These are phyloP conservation scores for Adenanthera pavonina DNA, from an alignment of 306 rosid genomes.

Conservation along the genomic window DNA sequence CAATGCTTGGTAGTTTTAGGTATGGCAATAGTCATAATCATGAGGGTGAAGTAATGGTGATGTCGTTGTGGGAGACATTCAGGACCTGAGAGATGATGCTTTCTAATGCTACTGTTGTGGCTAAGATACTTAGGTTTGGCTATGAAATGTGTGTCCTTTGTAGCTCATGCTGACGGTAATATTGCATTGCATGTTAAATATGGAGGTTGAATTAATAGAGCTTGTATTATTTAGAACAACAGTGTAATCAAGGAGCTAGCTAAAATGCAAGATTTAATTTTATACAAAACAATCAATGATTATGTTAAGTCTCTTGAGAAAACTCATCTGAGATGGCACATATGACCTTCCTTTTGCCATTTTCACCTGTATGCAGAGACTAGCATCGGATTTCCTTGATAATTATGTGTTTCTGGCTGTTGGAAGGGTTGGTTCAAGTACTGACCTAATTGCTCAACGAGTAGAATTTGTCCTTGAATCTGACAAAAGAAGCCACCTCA, in stretches of 20 bases:
- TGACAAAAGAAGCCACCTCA: slow-evolving; percentile 50
- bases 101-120: slow-evolving; percentile 1
- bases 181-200: slow-evolving; percentile 26
- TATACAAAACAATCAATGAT: slow-evolving; percentile 26
- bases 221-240: slow-evolving; percentile 27
- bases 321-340: slow-evolving; percentile 4
- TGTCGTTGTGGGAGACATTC: slow-evolving; percentile 21
- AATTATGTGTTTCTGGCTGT: slow-evolving; percentile 61
- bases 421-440: slow-evolving; percentile 84
- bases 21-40: not conserved
- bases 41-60: slow-evolving; percentile 16
- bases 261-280: slow-evolving; percentile 34
- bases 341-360: slow-evolving; percentile 24
- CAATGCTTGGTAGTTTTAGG: not conserved
- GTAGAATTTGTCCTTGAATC: slow-evolving; percentile 70
- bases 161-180: slow-evolving; percentile 22
- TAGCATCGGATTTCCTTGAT: slow-evolving; percentile 60
- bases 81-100: slow-evolving; percentile 3
- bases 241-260: slow-evolving; percentile 14
- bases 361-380: slow-evolving; percentile 36
- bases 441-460: slow-evolving; percentile 75
- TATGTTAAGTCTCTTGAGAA: slow-evolving; percentile 20
- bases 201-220: slow-evolving; percentile 32
- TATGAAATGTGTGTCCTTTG: slow-evolving; percentile 23
- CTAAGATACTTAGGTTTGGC: slow-evolving; percentile 10